A percentile compares a stretch with the other conserved stretches of the same genome.
These are phyloP conservation scores for Rhizopus delemar DNA, from an alignment of 371 early-diverging fungal species.

Conservation along the genomic window DNA sequence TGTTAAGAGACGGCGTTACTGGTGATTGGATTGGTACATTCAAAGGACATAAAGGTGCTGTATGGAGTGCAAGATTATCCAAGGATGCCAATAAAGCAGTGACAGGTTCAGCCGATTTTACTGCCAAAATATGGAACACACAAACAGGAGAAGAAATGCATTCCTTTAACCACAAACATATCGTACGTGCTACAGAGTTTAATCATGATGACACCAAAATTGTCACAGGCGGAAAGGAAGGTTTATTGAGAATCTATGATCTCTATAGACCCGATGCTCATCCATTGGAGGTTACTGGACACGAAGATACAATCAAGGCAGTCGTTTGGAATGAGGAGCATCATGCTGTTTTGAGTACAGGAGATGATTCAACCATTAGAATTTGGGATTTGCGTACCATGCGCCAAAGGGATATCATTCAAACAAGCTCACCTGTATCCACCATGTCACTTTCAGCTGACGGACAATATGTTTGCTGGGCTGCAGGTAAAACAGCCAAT, in stretches of 20 bases:
- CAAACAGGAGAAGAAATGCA: constrained; percentile 68
- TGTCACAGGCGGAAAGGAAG: constrained; percentile 80
- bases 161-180: constrained; percentile 74
- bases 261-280: constrained; percentile 65
- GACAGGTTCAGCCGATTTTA: constrained; percentile 89
- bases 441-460: constrained; percentile 72
- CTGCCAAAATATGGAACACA: constrained; percentile 86
- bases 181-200: constrained; percentile 83
- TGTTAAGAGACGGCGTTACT: constrained; percentile 81
- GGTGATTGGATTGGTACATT: constrained; percentile 93
- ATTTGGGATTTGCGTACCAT: constrained; percentile 77
- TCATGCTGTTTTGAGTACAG: constrained; percentile 61
- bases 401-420: constrained; percentile 58
- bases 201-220: constrained; percentile 67
- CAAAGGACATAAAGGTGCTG: constrained; percentile 86
- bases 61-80: constrained; percentile 84
- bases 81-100: constrained; percentile 75
- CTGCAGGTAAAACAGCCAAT: constrained; percentile 72
- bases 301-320: constrained; percentile 66
- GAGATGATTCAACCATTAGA: constrained; percentile 63
- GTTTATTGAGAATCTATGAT: constrained; percentile 79
- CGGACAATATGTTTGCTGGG: constrained; percentile 67
- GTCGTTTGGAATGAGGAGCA: constrained; percentile 71
- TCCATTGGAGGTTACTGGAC: constrained; percentile 55
- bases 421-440: constrained; percentile 59